Conservation (phyloP, 2,329 filamentous ascomycete species). For the Pseudogymnoascus pannorum region DNA sequence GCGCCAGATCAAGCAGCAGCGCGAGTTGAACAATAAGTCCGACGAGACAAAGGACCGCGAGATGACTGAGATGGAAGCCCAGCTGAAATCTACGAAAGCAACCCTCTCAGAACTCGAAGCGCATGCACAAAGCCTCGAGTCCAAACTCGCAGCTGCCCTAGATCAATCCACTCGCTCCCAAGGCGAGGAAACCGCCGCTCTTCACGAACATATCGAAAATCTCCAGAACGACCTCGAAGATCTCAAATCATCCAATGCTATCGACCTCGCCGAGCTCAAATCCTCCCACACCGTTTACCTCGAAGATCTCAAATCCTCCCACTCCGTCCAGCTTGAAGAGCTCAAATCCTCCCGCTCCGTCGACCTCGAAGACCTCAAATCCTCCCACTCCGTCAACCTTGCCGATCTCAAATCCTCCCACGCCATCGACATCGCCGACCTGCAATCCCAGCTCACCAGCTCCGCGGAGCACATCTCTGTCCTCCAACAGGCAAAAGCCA, state of each 20-base stretch:
- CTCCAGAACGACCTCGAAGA: slow-evolving; percentile 15
- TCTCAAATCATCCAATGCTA: slow-evolving; percentile 22
- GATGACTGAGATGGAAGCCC: slow-evolving; percentile 49
- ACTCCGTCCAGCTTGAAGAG: slow-evolving; percentile 23
- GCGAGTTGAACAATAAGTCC: slow-evolving; percentile 82
- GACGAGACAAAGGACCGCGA: slow-evolving; percentile 64
- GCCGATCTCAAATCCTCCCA: slow-evolving; percentile 26
- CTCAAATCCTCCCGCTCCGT: slow-evolving; percentile 24
- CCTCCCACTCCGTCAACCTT: slow-evolving; percentile 22
- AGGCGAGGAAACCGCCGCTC: not conserved
- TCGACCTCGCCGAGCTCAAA: slow-evolving; percentile 25
- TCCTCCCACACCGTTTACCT: slow-evolving; percentile 19
- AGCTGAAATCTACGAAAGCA: slow-evolving; percentile 40
- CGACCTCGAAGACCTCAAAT: slow-evolving; percentile 23
- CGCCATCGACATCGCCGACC: slow-evolving; percentile 23
- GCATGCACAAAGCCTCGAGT: slow-evolving; percentile 26
- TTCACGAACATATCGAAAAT: not conserved
- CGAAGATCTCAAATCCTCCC: slow-evolving; percentile 24
- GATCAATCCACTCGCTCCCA: slow-evolving; percentile 13
- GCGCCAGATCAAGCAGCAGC: slow-evolving; percentile 90
- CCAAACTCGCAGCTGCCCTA: slow-evolving; percentile 27
- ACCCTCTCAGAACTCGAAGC: slow-evolving; percentile 17
- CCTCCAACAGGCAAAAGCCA: not conserved
- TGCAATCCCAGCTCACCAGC: slow-evolving; percentile 22
- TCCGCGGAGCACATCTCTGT: not conserved